phyloP scores from a whole-genome alignment of 1,139 yeast genomes.

The Blastobotrys malaysiensis region DNA sequence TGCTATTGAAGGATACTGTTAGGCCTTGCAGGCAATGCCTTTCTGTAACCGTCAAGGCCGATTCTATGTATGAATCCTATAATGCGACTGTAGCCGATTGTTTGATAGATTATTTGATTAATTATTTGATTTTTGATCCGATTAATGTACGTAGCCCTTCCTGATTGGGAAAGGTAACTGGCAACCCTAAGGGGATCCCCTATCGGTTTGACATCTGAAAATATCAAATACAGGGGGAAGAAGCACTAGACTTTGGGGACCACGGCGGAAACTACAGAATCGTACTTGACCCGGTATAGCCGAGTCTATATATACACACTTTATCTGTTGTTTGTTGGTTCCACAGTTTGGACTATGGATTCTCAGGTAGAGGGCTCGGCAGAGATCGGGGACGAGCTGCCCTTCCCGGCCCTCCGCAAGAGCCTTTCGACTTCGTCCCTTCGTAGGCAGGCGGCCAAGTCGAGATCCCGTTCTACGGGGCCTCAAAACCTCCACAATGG shows the following conservation, averaged over 20 bases:
- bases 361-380: no score
- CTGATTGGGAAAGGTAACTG: background rate
- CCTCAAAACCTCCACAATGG: background rate
- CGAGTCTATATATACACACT: no score
- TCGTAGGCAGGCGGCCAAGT: constrained; percentile 1
- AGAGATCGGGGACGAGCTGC: background rate
- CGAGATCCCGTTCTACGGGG: background rate
- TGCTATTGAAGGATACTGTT: no score
- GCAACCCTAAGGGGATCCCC: background rate
- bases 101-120: no score
- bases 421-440: constrained; percentile 11
- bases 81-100: no score
- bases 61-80: no score
- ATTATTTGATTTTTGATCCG: background rate
- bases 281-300: no score
- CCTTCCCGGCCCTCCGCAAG: background rate
- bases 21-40: no score
- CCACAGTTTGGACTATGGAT: background rate
- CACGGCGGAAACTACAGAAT: no score
- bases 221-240: background rate
- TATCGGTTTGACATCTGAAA: background rate
- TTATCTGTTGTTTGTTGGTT: background rate
- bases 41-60: no score
- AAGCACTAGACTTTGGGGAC: no score
- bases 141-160: background rate